Evolutionary conservation across 768 basidiomycete species (phyloP), one percentile per base, ranked within the genome.

Genomic region (Pulveroboletus sp.): DNA sequence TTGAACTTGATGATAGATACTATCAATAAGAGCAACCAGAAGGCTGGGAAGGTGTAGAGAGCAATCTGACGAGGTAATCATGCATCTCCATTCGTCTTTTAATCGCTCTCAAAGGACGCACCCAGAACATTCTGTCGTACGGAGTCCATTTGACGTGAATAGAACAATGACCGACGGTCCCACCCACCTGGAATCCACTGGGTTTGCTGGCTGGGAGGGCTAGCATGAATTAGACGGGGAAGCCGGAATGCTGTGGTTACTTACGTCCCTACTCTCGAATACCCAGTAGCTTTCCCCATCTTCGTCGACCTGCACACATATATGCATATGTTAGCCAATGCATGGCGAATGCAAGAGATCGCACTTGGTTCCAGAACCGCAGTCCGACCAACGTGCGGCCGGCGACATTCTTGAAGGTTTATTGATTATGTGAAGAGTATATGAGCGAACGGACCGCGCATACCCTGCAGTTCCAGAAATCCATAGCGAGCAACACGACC

Each of bases 381-480:
- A 99, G 73, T 18, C 96, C 96, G 10, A 98, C 96, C 14, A 99
- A 75, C 21, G 87, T 93, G 56, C 96, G 75, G 3, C 96, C 96
- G 0, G 93, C 81, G 12, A 99, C 93, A 61, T 99, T 99, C 87
- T 93, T 59, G 42, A 24, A 43, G 49, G 37, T 36, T 37, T 31
- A 24, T 17, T 52, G n/a, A 51, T 24, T 28, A 26, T 43, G 50
- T 18, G 48, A n/a, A 43, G 46, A 33, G 10, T 26, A n/a, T n/a
- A 32, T 24, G 2, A 6, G 7, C 43, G 12, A 9, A 11, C 42
- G 42, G 18, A 47, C 8, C 33, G 41, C 27, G 52, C 81, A 52
- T 62, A 93, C 91, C 66, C 93, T 76, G 57, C 91, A 93, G 60
- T 95, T 97, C 96, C 95, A 99, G 68, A 99, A 99, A 71, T 99